Conservation (phyloP, 495 filamentous ascomycete genomes). For the Penicillium macrosclerotiorum region DNA sequence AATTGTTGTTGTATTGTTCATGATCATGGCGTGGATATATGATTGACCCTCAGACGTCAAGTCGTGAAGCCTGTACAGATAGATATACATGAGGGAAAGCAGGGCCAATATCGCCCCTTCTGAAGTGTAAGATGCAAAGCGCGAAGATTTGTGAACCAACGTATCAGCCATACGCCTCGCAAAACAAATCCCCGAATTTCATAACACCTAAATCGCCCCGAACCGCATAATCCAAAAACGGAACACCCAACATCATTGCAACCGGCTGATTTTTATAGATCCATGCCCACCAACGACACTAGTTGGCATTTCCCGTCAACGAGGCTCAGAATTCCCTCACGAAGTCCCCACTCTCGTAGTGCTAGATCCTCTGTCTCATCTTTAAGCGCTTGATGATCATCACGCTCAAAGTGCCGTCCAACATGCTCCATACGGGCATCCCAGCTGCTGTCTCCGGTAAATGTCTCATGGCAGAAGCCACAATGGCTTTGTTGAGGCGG, state of each 20-base stretch:
- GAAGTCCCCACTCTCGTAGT: slow-evolving; percentile 52
- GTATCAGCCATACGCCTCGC: too few relatives aligned
- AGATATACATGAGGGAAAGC: too few relatives aligned
- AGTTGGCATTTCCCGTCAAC: slow-evolving; percentile 17
- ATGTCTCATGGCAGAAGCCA: slow-evolving; percentile 61
- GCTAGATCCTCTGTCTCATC: slow-evolving; percentile 42
- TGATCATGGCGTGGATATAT: too few relatives aligned
- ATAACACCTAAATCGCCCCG: too few relatives aligned
- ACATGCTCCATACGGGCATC: slow-evolving; percentile 90
- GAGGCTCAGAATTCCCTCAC: slow-evolving; percentile 42
- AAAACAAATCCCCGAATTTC: background rate
- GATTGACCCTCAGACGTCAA: too few relatives aligned
- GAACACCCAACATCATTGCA: background rate
- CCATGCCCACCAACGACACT: slow-evolving; percentile 2
- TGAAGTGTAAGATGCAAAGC: too few relatives aligned
- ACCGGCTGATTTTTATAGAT: background rate
- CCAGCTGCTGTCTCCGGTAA: slow-evolving; percentile 67
- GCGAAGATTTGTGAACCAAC: too few relatives aligned
- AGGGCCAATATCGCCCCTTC: too few relatives aligned
- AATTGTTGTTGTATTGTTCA: too few relatives aligned
- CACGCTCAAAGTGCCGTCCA: slow-evolving; percentile 72
- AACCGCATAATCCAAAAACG: too few relatives aligned
- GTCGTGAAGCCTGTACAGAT: too few relatives aligned
- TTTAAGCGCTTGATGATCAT: slow-evolving; percentile 15
- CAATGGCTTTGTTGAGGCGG: slow-evolving; percentile 65